Evolutionary conservation across 2,329 filamentous ascomycete species (phyloP), one percentile per base, ranked within the genome.

Genomic region (Dothistroma pini): DNA sequence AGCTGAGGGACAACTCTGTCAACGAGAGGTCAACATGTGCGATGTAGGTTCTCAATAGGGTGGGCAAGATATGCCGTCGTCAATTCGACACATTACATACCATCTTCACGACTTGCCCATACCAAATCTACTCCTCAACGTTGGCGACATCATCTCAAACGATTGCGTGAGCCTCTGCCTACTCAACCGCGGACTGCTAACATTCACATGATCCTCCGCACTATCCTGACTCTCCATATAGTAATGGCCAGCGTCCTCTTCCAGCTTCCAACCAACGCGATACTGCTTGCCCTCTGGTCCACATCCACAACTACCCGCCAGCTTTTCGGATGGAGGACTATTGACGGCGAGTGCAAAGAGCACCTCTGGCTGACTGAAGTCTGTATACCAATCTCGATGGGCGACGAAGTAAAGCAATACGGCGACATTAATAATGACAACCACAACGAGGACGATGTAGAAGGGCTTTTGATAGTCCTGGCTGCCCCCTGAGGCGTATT

Each of bases 401-500:
- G 83, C 70, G 55, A 88, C 72, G 64, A 88, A 80, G 74, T 91
- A 91, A 1, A 77, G 69, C 0, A 91, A 76, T 59, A 88, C 89
- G 44, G 87, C 77, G 29, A 87, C 61, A 71, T 90, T 92, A 68
- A 89, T 84, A 25, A 84, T 64, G 68, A 91, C 89, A 1, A 89
- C 86, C 14, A 86, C 74, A 1, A 82, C 69, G 0, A 93, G 82
- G 0, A 92, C 80, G 1, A 86, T 59, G 69, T 89, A 87, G 75
- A 93, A 93, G 0, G 85, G 76, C 5, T 76, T 80, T 59, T 91
- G 86, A 82, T 87, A 90, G 0, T 64, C 48, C 41, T 81, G 75
- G 0, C 79, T 80, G 53, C 87, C 84, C 1, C 88, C 86, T 0
- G 87, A 90, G 0, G 87, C 84, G 75, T 91, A 95, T 67, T 90